These are phyloP conservation scores for Onygena corvina DNA, from an alignment of 2,329 filamentous ascomycete species.

Conservation along the genomic window DNA sequence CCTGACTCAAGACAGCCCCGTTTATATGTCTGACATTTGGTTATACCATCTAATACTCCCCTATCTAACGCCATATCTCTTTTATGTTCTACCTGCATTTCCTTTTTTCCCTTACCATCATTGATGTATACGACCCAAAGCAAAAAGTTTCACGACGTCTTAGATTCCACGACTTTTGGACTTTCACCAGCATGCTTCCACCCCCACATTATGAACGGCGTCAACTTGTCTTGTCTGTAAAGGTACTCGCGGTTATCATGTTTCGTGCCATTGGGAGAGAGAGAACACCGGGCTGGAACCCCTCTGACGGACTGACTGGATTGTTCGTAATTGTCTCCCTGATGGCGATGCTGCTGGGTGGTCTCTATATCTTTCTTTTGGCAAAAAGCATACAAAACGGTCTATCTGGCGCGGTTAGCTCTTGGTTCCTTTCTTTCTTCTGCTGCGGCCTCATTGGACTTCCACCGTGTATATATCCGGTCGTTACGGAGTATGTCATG, in stretches of 20 bases:
- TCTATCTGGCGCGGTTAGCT: conserved; percentile 3
- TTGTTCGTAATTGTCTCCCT: no score
- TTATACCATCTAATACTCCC: conserved; percentile 1
- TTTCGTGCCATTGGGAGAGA: neutral
- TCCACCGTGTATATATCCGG: no score
- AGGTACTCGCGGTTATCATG: conserved; percentile 19
- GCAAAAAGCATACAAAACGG: neutral
- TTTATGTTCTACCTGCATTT: neutral
- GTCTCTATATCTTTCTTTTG: neutral
- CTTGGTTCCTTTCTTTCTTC: neutral
- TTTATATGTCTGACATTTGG: conserved; percentile 1
- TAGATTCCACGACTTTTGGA: conserved; percentile 26
- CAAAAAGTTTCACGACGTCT: conserved; percentile 32
- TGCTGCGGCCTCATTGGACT: no score
- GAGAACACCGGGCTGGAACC: neutral
- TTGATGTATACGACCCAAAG: conserved; percentile 34
- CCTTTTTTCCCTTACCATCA: conserved; percentile 12
- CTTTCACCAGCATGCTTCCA: conserved; percentile 23
- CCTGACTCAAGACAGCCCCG: neutral
- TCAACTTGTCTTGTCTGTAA: conserved; percentile 29
- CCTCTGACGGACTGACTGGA: no score
- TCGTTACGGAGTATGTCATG: no score
- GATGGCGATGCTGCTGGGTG: no score
- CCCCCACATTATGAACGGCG: conserved; percentile 31
- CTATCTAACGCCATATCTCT: neutral